Percentiles rank a stretch among this genome's conserved stretches.
These are phyloP conservation scores for Astragalus membranaceus DNA, from an alignment of 306 rosid genomes.

Conservation along the genomic window DNA sequence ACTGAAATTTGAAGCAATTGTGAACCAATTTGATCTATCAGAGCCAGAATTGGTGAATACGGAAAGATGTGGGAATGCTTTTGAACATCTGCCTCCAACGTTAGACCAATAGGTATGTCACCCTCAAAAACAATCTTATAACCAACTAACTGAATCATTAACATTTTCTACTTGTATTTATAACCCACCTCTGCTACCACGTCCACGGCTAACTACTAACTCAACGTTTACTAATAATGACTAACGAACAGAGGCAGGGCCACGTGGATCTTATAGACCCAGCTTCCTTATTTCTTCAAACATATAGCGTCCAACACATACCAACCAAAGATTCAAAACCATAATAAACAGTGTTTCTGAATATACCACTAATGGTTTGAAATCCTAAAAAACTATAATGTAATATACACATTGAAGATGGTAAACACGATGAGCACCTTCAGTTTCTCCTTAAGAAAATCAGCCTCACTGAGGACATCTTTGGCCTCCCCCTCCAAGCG, in stretches of 20 bases:
- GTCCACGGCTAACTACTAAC: background rate
- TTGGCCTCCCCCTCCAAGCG: slow-evolving; percentile 78
- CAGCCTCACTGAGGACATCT: slow-evolving; percentile 85
- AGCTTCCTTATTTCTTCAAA: background rate
- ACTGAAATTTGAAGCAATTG: background rate
- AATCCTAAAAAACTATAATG: background rate
- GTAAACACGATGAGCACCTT: slow-evolving; percentile 49
- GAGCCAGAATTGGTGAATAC: background rate
- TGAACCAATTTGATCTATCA: background rate
- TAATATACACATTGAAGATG: slow-evolving; percentile 11
- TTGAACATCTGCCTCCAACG: background rate
- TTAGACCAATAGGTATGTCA: background rate
- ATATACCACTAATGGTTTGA: background rate
- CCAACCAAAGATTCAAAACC: background rate
- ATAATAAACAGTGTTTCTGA: background rate
- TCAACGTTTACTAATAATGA: background rate
- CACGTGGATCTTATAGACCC: background rate
- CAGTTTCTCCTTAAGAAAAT: slow-evolving; percentile 83
- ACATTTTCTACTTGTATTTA: background rate
- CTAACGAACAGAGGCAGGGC: background rate
- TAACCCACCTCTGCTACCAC: background rate
- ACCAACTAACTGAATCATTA: background rate
- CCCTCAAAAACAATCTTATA: background rate
- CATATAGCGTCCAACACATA: background rate
- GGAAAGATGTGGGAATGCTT: background rate